These are phyloP conservation scores for Clitopilus passeckerianus DNA, from an alignment of 768 basidiomycete genomes.

Conservation along the genomic window DNA sequence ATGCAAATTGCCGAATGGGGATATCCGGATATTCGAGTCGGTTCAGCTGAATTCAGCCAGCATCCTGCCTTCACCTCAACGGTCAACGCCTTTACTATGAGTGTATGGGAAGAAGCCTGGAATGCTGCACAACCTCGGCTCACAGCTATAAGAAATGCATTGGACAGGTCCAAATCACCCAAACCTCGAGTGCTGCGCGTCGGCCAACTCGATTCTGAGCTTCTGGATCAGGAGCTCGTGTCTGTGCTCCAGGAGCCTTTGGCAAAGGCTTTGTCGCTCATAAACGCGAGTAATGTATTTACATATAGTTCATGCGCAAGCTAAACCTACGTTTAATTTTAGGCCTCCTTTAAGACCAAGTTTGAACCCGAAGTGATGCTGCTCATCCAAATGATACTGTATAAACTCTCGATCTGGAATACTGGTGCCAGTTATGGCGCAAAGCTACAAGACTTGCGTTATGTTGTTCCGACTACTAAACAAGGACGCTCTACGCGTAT, in stretches of 20 bases:
- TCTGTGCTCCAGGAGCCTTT: slow-evolving; percentile 81
- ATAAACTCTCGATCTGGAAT: slow-evolving; percentile 83
- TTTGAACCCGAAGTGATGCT: slow-evolving; percentile 75
- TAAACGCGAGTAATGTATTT: slow-evolving; percentile 47
- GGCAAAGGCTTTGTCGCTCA: slow-evolving; percentile 57
- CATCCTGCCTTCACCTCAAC: not conserved
- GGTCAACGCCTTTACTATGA: not conserved
- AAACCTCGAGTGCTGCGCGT: slow-evolving; percentile 65
- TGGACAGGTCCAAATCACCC: slow-evolving; percentile 25
- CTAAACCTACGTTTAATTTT: slow-evolving; percentile 12
- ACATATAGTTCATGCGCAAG: not conserved
- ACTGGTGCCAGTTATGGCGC: slow-evolving; percentile 79
- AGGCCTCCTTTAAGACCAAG: slow-evolving; percentile 55
- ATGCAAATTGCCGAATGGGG: slow-evolving; percentile 4
- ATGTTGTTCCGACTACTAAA: slow-evolving; percentile 28
- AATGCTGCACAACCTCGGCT: slow-evolving; percentile 52
- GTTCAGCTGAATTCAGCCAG: slow-evolving; percentile 18
- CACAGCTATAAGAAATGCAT: slow-evolving; percentile 35
- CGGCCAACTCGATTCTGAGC: slow-evolving; percentile 86
- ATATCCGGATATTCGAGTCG: not conserved
- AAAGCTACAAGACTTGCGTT: slow-evolving; percentile 73
- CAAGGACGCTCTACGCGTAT: slow-evolving; percentile 25
- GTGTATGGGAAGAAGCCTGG: slow-evolving; percentile 62
- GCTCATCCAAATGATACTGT: slow-evolving; percentile 65
- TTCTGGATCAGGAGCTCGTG: slow-evolving; percentile 85